Conservation (phyloP, 2,329 filamentous ascomycete species). For the Sphaerulina musiva region DNA sequence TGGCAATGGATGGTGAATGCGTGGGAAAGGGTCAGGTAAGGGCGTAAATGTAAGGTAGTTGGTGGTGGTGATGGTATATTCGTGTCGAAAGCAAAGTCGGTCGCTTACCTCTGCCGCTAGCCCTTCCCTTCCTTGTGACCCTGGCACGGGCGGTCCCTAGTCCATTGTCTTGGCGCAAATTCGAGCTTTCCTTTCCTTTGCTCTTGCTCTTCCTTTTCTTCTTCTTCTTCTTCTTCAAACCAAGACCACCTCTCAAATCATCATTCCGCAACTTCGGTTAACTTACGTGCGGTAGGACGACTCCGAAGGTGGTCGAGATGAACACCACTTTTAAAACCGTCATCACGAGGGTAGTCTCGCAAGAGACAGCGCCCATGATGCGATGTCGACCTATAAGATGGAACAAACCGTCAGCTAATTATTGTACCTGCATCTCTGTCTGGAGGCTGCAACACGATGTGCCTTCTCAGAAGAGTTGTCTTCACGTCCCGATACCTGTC, state of each 20-base stretch:
- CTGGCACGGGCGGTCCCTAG: too few species aligned
- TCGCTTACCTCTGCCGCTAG: too few species aligned
- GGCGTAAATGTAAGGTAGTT: not conserved
- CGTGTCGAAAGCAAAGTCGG: too few species aligned
- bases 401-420: slow-evolving; percentile 40
- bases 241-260: slow-evolving; percentile 70
- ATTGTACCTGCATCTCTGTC: not conserved
- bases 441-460: not conserved
- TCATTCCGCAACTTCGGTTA: slow-evolving; percentile 51
- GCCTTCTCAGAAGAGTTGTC: too few species aligned
- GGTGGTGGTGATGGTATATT: not conserved
- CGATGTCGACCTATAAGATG: slow-evolving; percentile 62
- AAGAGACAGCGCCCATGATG: slow-evolving; percentile 55
- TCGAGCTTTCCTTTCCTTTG: too few species aligned
- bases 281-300: slow-evolving; percentile 51
- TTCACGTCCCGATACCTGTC: not conserved
- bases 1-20: not conserved
- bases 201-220: slow-evolving; percentile 15
- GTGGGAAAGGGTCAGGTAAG: not conserved
- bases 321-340: slow-evolving; percentile 74
- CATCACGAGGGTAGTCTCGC: slow-evolving; percentile 59
- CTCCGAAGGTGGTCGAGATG: slow-evolving; percentile 68
- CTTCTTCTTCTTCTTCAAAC: slow-evolving; percentile 33
- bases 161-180: not conserved
- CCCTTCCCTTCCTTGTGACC: too few species aligned